Base-by-base conservation (phyloP, 2,329 filamentous ascomycete genomes). In the Gnomoniopsis smithogilvyi region DNA sequence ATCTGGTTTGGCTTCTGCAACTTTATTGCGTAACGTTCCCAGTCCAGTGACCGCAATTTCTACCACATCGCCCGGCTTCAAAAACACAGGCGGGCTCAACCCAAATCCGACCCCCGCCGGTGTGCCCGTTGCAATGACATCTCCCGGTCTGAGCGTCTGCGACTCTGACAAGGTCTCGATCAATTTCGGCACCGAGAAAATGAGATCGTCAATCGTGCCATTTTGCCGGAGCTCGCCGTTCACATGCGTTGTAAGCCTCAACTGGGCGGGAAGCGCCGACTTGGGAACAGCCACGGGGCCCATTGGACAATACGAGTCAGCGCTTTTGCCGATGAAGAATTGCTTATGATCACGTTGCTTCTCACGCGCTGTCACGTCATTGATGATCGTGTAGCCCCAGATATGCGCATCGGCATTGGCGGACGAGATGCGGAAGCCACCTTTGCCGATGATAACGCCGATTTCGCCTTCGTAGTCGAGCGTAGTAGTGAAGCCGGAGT, bases 401-500 rank as follows among this genome's bases (percentile, higher is more conserved):
- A 84, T 79, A 64, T 84, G 30, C 14, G 78, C 70, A 72, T 76
- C 72, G 0, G 81, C 82, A 59, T 81, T 69, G 1, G 69, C 61
- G 50, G 80, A 74, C 0, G 62, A 46, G 45, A 84, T 73, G 1
- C 70, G 69, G 51, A 74, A 78, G 0, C 78, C 81, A 0, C 72
- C 26, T 56, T 78, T 80, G 1, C 81, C 80, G n/a, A 85, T 70
- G 21, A 85, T 81, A 2, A 84, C 78, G 0, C 80, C 80, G 49
- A 85, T 75, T 61, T 85, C 81, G 17, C 81, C 81, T 61, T 84
- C 82, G 59, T 84, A 85, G 64, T 84, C 82, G 1, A 77, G 63
- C 1, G 21, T 48, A 10, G 10, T 7, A 10, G 46, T 48, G 62
- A 83, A 84, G 0, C 70, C 71, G 0, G 69, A 64, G 64, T 81